Evolutionary conservation across 768 basidiomycete genomes (phyloP), one percentile per base, ranked within the genome.

Genomic region (Lentinula boryana): DNA sequence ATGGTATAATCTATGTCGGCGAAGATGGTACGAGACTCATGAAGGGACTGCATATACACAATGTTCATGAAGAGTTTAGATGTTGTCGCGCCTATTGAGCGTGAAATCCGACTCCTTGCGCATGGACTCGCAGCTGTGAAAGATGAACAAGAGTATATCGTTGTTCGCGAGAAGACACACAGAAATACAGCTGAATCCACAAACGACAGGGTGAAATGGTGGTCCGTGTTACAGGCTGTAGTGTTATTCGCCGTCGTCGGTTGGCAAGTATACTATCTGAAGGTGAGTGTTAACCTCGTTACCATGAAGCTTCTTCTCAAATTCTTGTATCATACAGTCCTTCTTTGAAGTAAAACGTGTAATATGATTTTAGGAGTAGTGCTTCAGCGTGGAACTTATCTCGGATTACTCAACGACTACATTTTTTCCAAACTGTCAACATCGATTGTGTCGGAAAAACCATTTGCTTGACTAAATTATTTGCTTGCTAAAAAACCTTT

Each of bases 131-230:
- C 89, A 60, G 77, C 91, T 9, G 95, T 99, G 65, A 98, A 98
- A 76, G 97, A 99, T 69, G 97, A 99, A 72, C 96, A 98, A 71
- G 97, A 98, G 74, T 99, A 99, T 74, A 95, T 99, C 64, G 91
- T 96, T 35, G 87, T 98, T 32, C 84, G 97, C 54, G 97, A 99
- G 74, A 82, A 83, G 62, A 88, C 88, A 44, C 97, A 99, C 73
- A 81, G 97, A 58, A 93, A 98, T 72, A 99, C 97, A 55, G 89
- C 93, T 8, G 92, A 91, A 79, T 96, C 84, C 1, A 93, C 92
- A 18, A 98, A 98, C 71, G 83, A 89, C 41, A 86, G 97, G 41
- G 96, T 99, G 57, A 98, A 98, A 76, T 98, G 94, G 94, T 99
- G 97, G 97, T 95, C 94, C 2, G 87, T 99, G 63, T 71, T 94